A percentile compares a stretch with the other conserved stretches of the same genome.
Evolutionary conservation across 2,329 filamentous ascomycete species (phyloP).

Genomic region (Hypoxylon sp.): DNA sequence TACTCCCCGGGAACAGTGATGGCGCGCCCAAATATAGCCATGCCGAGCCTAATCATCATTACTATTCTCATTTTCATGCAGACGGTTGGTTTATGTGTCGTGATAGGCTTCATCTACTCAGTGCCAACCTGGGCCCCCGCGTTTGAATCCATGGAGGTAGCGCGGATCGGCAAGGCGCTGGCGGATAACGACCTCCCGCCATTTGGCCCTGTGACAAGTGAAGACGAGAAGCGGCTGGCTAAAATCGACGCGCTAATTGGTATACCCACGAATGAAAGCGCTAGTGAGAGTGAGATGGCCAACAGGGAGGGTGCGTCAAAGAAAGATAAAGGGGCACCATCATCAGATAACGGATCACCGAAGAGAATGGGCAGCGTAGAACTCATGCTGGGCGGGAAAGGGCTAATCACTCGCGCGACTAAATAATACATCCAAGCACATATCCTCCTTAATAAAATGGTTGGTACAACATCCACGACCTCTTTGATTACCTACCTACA

Average conservation of each 20-base stretch:
- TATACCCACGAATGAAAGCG: background rate
- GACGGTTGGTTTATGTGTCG: conserved; percentile 12
- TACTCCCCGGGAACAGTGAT: conserved; percentile 29
- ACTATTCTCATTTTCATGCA: conserved; percentile 32
- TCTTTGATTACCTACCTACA: background rate
- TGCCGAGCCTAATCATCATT: conserved; percentile 28
- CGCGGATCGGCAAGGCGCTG: conserved; percentile 31
- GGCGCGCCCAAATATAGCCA: conserved; percentile 23
- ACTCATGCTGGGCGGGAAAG: conserved; percentile 17
- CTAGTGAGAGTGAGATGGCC: background rate
- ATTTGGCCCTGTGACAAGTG: conserved; percentile 21
- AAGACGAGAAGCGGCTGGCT: conserved; percentile 23
- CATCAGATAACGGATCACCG: background rate
- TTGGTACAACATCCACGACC: background rate
- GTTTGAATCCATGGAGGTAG: conserved; percentile 28
- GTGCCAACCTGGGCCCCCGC: conserved; percentile 35
- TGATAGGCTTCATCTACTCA: conserved; percentile 31
- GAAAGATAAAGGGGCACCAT: background rate
- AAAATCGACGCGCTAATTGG: conserved; percentile 28
- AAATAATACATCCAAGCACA: background rate
- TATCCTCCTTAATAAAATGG: background rate
- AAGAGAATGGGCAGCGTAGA: background rate
- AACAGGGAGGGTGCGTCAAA: background rate
- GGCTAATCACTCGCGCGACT: conserved; percentile 10
- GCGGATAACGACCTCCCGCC: conserved; percentile 30